phyloP scores from a whole-genome alignment of 148 eudicot species.

The Nyssa sinensis region DNA sequence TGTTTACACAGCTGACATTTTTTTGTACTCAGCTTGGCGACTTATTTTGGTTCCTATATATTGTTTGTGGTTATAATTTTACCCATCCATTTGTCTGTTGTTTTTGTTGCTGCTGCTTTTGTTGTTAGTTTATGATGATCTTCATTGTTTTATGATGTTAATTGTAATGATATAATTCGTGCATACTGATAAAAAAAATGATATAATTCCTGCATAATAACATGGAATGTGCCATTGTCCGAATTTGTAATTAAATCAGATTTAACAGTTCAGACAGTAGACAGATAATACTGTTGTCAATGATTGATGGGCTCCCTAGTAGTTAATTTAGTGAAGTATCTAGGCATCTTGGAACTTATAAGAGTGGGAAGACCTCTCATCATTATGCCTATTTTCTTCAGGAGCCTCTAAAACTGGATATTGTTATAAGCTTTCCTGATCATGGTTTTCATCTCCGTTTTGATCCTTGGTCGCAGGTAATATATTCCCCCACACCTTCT shows the following conservation, averaged over 20 bases:
- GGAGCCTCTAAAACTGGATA: slow-evolving; percentile 86
- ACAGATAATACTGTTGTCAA: neutral
- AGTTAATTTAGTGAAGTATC: neutral
- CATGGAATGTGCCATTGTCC: neutral
- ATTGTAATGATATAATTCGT: neutral
- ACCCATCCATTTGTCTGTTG: neutral
- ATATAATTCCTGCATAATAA: neutral
- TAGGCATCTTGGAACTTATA: neutral
- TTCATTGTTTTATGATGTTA: neutral
- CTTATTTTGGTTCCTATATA: neutral
- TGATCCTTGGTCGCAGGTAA: slow-evolving; percentile 93
- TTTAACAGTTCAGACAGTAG: neutral
- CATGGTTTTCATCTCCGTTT: slow-evolving; percentile 93
- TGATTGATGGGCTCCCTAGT: neutral
- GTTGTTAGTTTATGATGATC: neutral
- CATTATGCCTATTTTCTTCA: slow-evolving; percentile 27
- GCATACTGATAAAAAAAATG: no score
- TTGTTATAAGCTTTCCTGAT: slow-evolving; percentile 95
- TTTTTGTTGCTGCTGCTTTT: neutral
- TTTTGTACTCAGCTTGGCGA: neutral
- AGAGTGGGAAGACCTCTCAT: neutral
- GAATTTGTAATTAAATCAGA: neutral
- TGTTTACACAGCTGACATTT: neutral
- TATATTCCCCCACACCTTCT: neutral
- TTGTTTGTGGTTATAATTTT: neutral